A percentile compares a stretch with the other conserved stretches of the same genome.
These are phyloP conservation scores for Globisporangium camurandrum DNA, from an alignment of 352 stramenopile genomes.

Conservation along the genomic window DNA sequence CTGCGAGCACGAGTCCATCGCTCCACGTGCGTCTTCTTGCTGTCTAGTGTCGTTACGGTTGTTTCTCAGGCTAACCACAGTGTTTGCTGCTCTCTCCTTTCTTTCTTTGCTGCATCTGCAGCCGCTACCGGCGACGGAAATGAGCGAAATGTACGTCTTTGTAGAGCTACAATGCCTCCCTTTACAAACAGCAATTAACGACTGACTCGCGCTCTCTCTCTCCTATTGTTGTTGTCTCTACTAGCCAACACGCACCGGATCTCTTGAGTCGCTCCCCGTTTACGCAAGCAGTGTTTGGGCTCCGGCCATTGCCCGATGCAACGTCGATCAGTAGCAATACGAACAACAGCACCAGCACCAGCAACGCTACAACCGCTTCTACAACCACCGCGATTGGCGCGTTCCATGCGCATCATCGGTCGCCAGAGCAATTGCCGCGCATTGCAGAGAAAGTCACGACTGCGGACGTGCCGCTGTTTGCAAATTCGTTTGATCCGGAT, in stretches of 20 bases:
- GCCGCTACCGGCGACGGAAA: slow-evolving; percentile 10
- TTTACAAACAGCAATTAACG: neutral
- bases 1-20: too few species aligned
- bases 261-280: slow-evolving; percentile 59
- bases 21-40: neutral
- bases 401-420: slow-evolving; percentile 14
- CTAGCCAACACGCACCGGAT: slow-evolving; percentile 35
- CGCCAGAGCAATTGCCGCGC: slow-evolving; percentile 47
- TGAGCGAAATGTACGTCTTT: slow-evolving; percentile 55
- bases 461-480: slow-evolving; percentile 49
- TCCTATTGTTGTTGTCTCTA: too few species aligned
- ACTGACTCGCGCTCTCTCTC: neutral
- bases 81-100: too few species aligned
- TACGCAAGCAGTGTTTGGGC: slow-evolving; percentile 25
- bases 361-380: too few species aligned
- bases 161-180: neutral
- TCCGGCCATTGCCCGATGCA: slow-evolving; percentile 8
- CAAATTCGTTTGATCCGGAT: slow-evolving; percentile 51
- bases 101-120: neutral
- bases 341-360: slow-evolving; percentile 7
- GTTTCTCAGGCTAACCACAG: too few species aligned
- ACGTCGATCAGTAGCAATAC: neutral
- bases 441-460: slow-evolving; percentile 63
- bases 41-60: too few species aligned
- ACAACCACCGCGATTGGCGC: slow-evolving; percentile 2